These are phyloP conservation scores for Cladophialophora immunda DNA, from an alignment of 2,329 filamentous ascomycete genomes.

Conservation along the genomic window DNA sequence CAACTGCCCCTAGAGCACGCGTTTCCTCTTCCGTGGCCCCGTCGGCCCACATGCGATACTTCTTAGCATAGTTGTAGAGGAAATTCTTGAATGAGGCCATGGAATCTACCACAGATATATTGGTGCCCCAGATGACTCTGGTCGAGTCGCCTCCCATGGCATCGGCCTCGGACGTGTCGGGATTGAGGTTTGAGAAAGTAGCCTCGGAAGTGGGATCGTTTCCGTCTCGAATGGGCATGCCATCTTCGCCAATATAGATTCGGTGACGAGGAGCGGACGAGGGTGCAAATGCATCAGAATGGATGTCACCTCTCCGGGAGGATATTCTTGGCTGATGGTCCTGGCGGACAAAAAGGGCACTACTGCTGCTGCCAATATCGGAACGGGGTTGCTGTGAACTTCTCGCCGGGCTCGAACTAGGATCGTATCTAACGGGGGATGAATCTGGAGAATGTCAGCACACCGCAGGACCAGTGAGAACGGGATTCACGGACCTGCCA, in stretches of 20 bases:
- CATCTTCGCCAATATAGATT: conserved; percentile 71
- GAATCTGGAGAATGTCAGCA: conserved; percentile 69
- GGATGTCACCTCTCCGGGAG: conserved; percentile 82
- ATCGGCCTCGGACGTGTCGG: conserved; percentile 91
- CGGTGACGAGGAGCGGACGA: conserved; percentile 63
- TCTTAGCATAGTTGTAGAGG: conserved; percentile 86
- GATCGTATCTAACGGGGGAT: conserved; percentile 88
- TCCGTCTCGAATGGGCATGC: conserved; percentile 63
- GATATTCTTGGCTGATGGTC: conserved; percentile 62
- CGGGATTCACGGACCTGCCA: conserved; percentile 50
- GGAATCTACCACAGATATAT: conserved; percentile 90
- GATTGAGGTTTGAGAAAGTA: conserved; percentile 74
- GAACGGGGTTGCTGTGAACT: conserved; percentile 65
- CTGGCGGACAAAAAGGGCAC: conserved; percentile 82
- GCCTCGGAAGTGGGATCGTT: conserved; percentile 63
- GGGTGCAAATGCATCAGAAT: conserved; percentile 74
- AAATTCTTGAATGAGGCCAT: conserved; percentile 91
- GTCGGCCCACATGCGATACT: conserved; percentile 92
- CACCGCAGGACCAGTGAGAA: conserved; percentile 5
- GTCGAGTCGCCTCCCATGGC: conserved; percentile 81
- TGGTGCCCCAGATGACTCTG: conserved; percentile 95
- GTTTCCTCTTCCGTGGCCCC: conserved; percentile 82
- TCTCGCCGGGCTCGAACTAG: conserved; percentile 85
- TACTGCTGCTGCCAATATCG: conserved; percentile 82
- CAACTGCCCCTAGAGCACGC: conserved; percentile 70